phyloP scores from a whole-genome alignment of 352 stramenopile genomes.

The Phytophthora idaei region DNA sequence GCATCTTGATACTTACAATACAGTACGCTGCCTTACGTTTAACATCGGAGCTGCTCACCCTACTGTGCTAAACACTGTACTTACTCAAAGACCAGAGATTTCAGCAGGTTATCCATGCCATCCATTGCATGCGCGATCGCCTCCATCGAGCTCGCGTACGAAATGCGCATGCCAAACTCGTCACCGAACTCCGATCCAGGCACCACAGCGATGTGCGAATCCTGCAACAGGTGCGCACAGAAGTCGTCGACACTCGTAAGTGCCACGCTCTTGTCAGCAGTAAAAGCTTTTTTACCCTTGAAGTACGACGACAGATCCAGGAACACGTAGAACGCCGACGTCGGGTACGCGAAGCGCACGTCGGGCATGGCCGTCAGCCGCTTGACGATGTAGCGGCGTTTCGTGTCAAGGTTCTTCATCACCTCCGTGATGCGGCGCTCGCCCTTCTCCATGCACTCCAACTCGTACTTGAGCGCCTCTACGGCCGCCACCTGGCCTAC shows the following conservation, averaged over 20 bases:
- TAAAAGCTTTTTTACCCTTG: conserved; percentile 51
- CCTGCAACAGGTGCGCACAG: conserved; percentile 92
- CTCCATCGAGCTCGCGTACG: conserved; percentile 52
- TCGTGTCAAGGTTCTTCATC: conserved; percentile 64
- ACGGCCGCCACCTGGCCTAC: conserved; percentile 92
- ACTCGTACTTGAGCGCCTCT: conserved; percentile 86
- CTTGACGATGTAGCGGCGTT: conserved; percentile 92
- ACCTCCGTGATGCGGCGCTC: conserved; percentile 58
- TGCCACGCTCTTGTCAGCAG: conserved; percentile 47
- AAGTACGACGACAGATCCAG: conserved; percentile 89
- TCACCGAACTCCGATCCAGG: conserved; percentile 95
- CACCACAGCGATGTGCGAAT: conserved; percentile 93
- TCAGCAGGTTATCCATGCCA: conserved; percentile 60
- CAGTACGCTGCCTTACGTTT: too few species aligned
- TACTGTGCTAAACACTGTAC: too few species aligned
- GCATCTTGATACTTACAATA: too few species aligned
- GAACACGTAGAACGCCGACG: conserved; percentile 96
- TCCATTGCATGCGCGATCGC: conserved; percentile 69
- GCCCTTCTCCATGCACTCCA: conserved; percentile 57
- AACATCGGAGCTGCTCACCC: too few species aligned
- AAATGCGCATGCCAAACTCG: conserved; percentile 92
- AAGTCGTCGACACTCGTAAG: conserved; percentile 65
- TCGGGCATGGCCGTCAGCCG: conserved; percentile 83
- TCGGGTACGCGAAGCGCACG: conserved; percentile 85
- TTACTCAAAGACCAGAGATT: conserved; percentile 58